Evolutionary conservation across 345 rosid species (phyloP).

Genomic region (Eutrema yunnanense): DNA sequence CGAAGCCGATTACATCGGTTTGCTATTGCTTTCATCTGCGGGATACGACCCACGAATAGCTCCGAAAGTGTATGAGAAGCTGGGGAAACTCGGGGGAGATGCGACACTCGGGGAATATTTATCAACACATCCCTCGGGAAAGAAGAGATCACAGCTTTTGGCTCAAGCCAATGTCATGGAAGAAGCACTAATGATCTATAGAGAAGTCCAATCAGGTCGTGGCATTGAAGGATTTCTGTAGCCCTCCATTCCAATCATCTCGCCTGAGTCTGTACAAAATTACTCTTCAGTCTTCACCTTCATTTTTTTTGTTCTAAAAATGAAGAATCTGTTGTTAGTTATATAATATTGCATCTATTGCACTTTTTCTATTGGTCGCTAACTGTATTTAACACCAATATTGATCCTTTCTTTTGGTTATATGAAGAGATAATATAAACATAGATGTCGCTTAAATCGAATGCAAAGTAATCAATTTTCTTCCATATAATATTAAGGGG

Average conservation of each 20-base stretch:
- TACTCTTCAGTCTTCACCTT: not conserved
- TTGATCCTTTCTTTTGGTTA: too few species aligned
- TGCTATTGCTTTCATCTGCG: conserved; percentile 73
- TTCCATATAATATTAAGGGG: too few species aligned
- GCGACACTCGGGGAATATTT: conserved; percentile 53
- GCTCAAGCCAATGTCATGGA: conserved; percentile 86
- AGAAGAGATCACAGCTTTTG: conserved; percentile 66
- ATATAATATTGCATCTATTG: too few species aligned
- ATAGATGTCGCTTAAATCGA: too few species aligned
- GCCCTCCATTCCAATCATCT: not conserved
- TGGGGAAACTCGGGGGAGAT: conserved; percentile 57
- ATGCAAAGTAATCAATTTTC: too few species aligned
- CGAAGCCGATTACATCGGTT: conserved; percentile 89
- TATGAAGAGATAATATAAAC: too few species aligned
- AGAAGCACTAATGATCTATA: conserved; percentile 71
- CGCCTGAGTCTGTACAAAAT: not conserved
- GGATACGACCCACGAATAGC: conserved; percentile 90
- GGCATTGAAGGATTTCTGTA: conserved; percentile 81
- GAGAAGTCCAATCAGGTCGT: conserved; percentile 55
- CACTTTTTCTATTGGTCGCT: too few species aligned
- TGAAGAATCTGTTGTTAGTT: not conserved
- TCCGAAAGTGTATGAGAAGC: conserved; percentile 73
- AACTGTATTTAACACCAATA: not conserved
- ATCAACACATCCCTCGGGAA: conserved; percentile 94
- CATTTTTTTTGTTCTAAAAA: not conserved